phyloP scores from a whole-genome alignment of 306 rosid species.

The Gastrolobium villosum region DNA sequence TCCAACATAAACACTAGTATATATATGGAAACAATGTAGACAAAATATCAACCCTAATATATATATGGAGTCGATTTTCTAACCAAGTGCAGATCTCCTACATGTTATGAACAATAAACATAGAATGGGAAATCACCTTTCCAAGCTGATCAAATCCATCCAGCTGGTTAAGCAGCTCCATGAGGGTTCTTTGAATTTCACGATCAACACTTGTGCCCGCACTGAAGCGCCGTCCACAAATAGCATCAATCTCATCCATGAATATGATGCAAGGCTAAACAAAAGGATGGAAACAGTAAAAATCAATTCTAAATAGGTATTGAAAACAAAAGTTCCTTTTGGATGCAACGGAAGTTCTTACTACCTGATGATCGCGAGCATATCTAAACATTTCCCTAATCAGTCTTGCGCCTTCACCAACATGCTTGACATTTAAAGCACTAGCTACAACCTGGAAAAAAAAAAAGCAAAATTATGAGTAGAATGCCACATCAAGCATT shows the following conservation, averaged over 20 bases:
- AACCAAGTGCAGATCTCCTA: neutral
- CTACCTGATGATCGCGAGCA: constrained; percentile 95
- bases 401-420: constrained; percentile 80
- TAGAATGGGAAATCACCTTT: constrained; percentile 57
- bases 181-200: constrained; percentile 87
- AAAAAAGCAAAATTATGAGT: constrained; percentile 10
- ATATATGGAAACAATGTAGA: neutral
- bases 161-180: constrained; percentile 88
- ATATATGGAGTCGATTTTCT: neutral
- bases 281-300: constrained; percentile 17
- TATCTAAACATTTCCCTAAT: constrained; percentile 88
- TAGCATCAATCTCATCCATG: constrained; percentile 96
- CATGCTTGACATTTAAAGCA: constrained; percentile 75
- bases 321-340: neutral
- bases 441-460: constrained; percentile 78
- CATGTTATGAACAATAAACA: neutral
- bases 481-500: constrained; percentile 11
- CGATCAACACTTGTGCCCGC: constrained; percentile 90
- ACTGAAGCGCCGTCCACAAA: constrained; percentile 89
- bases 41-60: no score
- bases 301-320: neutral
- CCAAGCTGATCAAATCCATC: constrained; percentile 92
- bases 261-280: constrained; percentile 91
- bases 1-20: neutral
- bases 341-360: constrained; percentile 19